Evolutionary conservation across 2,329 filamentous ascomycete species (phyloP).

Genomic region (Pseudogymnoascus pannorum): DNA sequence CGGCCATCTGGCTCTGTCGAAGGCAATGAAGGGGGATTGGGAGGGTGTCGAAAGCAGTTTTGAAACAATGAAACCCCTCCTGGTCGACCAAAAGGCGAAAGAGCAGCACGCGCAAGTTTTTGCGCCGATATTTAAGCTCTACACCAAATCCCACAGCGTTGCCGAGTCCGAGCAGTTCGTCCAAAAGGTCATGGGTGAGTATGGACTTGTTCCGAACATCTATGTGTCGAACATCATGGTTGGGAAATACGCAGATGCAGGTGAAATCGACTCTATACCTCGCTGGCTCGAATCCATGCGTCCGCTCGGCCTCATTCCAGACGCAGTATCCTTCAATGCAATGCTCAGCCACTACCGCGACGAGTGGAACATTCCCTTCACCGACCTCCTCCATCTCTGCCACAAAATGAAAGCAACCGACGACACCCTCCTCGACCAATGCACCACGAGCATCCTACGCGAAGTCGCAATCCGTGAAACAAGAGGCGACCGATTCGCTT

Average conservation of each 20-base stretch:
- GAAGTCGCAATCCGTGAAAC: neutral
- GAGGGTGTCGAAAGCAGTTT: conserved; percentile 23
- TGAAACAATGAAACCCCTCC: conserved; percentile 16
- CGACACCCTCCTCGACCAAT: conserved; percentile 6
- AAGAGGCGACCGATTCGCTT: neutral
- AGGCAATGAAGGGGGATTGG: conserved; percentile 27
- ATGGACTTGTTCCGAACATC: conserved; percentile 18
- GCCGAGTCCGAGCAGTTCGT: conserved; percentile 25
- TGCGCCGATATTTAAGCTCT: conserved; percentile 25
- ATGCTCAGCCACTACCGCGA: conserved; percentile 23
- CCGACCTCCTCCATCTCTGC: conserved; percentile 21
- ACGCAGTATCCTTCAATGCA: conserved; percentile 24
- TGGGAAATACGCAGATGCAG: conserved; percentile 20
- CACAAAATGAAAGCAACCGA: conserved; percentile 14
- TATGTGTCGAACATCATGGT: conserved; percentile 23
- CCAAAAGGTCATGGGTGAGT: conserved; percentile 17
- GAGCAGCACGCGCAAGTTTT: conserved; percentile 16
- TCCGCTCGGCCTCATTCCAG: conserved; percentile 15
- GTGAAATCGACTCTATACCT: conserved; percentile 24
- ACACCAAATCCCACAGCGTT: conserved; percentile 21
- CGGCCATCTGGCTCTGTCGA: conserved; percentile 27
- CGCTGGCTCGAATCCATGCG: conserved; percentile 24
- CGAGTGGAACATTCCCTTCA: conserved; percentile 20
- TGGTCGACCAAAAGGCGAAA: conserved; percentile 2
- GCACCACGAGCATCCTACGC: conserved; percentile 20